phyloP scores from a whole-genome alignment of 176 grass and related monocot species.

The Paspalum vaginatum region DNA sequence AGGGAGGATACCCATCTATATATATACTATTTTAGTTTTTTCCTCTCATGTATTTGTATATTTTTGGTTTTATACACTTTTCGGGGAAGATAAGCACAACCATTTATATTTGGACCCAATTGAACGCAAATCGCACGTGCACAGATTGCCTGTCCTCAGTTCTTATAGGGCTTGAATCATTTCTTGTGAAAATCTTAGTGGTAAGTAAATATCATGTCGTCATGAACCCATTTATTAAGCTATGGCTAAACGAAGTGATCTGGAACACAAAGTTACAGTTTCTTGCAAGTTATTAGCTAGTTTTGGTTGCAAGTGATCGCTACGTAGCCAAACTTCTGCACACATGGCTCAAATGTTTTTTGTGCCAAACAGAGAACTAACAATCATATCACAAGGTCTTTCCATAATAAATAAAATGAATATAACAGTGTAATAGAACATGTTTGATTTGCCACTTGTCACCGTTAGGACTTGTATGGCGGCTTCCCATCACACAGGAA shows the following conservation, averaged over 20 bases:
- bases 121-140: too few relatives aligned
- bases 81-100: too few relatives aligned
- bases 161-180: neutral
- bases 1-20: too few relatives aligned
- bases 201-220: neutral
- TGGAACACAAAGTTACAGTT: neutral
- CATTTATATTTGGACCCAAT: too few relatives aligned
- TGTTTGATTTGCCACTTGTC: neutral
- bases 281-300: neutral
- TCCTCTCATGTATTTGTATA: too few relatives aligned
- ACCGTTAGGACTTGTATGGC: conserved; percentile 16
- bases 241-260: neutral
- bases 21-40: too few relatives aligned
- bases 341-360: neutral
- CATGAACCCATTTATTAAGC: neutral
- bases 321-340: neutral
- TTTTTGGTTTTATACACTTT: too few relatives aligned
- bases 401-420: neutral
- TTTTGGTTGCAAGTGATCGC: neutral
- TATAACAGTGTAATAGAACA: neutral
- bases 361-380: neutral
- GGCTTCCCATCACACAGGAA: neutral
- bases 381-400: neutral
- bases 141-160: neutral
- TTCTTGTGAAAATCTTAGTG: neutral